Conservation (phyloP, 805 yeast genomes). For the Grigorovia transvaalensis region DNA sequence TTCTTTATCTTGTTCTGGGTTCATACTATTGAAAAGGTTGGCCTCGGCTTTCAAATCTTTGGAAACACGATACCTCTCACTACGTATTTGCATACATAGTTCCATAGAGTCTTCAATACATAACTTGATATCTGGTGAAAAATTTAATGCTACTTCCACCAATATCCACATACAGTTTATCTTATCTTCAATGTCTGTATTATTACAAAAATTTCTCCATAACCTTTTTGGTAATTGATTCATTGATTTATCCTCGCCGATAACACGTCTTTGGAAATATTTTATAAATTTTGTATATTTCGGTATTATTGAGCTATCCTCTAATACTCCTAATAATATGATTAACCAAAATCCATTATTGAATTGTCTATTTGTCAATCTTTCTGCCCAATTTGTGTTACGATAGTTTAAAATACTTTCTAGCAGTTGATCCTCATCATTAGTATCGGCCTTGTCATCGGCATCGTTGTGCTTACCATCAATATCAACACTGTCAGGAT, state of each 20-base stretch:
- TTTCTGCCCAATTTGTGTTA: slow-evolving; percentile 64
- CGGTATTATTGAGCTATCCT: slow-evolving; percentile 24
- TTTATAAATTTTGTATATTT: slow-evolving; percentile 28
- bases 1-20: slow-evolving; percentile 9
- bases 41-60: slow-evolving; percentile 13
- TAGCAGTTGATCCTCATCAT: slow-evolving; percentile 15
- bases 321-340: slow-evolving; percentile 59
- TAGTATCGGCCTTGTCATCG: slow-evolving; percentile 7
- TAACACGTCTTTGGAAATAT: slow-evolving; percentile 44
- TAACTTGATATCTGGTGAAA: slow-evolving; percentile 23
- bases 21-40: slow-evolving; percentile 13
- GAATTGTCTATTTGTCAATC: slow-evolving; percentile 63
- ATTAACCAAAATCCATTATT: slow-evolving; percentile 82
- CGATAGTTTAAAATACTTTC: slow-evolving; percentile 42
- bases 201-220: slow-evolving; percentile 44
- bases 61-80: slow-evolving; percentile 25
- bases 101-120: slow-evolving; percentile 27
- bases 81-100: slow-evolving; percentile 23
- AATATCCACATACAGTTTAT: slow-evolving; percentile 50
- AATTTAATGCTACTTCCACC: slow-evolving; percentile 41
- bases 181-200: slow-evolving; percentile 43
- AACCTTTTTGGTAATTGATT: slow-evolving; percentile 28
- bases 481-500: slow-evolving; percentile 17
- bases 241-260: slow-evolving; percentile 31
- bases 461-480: no score